Percentiles rank a stretch among this genome's conserved stretches.
phyloP scores from a whole-genome alignment of 768 basidiomycete genomes.

The Lepiota venenata region DNA sequence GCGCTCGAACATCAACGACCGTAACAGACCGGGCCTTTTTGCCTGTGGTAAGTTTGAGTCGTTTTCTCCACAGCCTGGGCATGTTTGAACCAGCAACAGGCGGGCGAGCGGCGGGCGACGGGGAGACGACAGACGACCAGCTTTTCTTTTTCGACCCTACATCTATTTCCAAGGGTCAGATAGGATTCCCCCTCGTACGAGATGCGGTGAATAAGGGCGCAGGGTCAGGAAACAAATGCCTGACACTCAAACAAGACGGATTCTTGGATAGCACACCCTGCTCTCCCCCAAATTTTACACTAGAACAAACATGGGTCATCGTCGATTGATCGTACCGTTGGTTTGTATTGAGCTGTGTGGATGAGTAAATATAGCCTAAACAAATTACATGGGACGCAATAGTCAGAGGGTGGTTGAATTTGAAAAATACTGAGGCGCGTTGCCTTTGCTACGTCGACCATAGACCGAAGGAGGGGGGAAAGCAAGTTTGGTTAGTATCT shows the following conservation, averaged over 20 bases:
- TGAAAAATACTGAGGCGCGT: too few relatives aligned
- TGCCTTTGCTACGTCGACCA: background rate
- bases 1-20: slow-evolving; percentile 19
- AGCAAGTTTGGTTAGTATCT: background rate
- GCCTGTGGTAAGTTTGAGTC: slow-evolving; percentile 15
- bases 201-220: slow-evolving; percentile 21
- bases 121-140: slow-evolving; percentile 20
- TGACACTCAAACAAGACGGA: slow-evolving; percentile 21
- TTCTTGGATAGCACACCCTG: slow-evolving; percentile 23
- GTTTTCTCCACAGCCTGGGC: background rate
- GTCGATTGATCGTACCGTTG: background rate
- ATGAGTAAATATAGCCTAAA: too few relatives aligned
- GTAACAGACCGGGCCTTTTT: slow-evolving; percentile 20
- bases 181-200: slow-evolving; percentile 20
- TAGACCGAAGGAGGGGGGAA: background rate
- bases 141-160: slow-evolving; percentile 24
- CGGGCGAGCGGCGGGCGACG: slow-evolving; percentile 24
- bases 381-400: too few relatives aligned
- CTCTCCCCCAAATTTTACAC: slow-evolving; percentile 22
- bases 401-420: too few relatives aligned
- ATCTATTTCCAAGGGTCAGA: slow-evolving; percentile 16
- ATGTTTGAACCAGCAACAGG: slow-evolving; percentile 11
- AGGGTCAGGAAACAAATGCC: slow-evolving; percentile 23
- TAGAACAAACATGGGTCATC: slow-evolving; percentile 16
- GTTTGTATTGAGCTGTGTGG: too few relatives aligned